Percentiles rank a stretch among this genome's conserved stretches.
Evolutionary conservation across 345 rosid genomes (phyloP).

Genomic region (Gossypium thurberi): DNA sequence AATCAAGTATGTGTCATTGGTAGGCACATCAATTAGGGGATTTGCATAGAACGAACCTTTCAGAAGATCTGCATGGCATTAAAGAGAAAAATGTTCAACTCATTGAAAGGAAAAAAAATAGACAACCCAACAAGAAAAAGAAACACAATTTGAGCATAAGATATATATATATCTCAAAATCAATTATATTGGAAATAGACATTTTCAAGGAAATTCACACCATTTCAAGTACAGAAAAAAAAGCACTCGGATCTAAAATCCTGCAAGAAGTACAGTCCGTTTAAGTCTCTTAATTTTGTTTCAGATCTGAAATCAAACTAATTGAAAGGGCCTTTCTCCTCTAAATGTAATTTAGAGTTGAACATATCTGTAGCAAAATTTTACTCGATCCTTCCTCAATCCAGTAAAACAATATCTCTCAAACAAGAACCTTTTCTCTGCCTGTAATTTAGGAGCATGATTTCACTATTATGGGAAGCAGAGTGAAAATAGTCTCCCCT

Average conservation of each 20-base stretch:
- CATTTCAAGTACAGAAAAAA: background rate
- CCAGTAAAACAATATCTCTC: background rate
- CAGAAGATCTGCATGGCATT: slow-evolving; percentile 47
- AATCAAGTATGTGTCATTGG: slow-evolving; percentile 40
- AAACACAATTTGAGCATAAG: background rate
- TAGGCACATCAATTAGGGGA: slow-evolving; percentile 72
- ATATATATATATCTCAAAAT: background rate
- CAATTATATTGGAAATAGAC: background rate
- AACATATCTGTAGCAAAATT: background rate
- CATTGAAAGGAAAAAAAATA: background rate
- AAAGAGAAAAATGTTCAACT: slow-evolving; percentile 10
- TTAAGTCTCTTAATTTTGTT: background rate
- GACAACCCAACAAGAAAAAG: background rate
- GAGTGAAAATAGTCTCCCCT: background rate
- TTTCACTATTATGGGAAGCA: background rate
- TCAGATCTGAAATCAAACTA: background rate
- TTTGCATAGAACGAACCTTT: slow-evolving; percentile 91
- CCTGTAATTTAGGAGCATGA: background rate
- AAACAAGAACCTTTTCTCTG: background rate
- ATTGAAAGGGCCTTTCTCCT: background rate
- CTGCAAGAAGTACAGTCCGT: background rate
- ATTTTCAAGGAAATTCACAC: background rate
- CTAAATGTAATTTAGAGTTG: background rate
- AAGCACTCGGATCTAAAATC: background rate
- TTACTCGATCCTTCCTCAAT: background rate